Percentiles rank a stretch among this genome's conserved stretches.
Conservation (phyloP, 352 stramenopile genomes). For the Pythium rishiriense region DNA sequence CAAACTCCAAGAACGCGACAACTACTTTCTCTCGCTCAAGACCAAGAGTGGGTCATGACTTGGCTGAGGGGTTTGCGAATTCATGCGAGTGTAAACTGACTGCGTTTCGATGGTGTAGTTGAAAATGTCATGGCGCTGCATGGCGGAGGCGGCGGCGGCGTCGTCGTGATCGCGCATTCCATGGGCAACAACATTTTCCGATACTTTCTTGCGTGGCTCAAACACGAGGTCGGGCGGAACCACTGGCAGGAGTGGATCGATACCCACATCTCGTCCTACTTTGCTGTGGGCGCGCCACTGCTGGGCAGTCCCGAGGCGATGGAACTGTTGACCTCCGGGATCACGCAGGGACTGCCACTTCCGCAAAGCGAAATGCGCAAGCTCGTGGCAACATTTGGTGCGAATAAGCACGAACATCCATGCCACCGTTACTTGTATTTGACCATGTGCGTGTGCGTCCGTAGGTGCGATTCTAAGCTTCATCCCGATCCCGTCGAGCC, state of each 20-base stretch:
- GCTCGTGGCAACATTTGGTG: slow-evolving; percentile 74
- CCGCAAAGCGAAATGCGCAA: slow-evolving; percentile 66
- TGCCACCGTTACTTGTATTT: background rate
- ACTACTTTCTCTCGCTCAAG: slow-evolving; percentile 74
- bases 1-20: slow-evolving; percentile 69
- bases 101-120: slow-evolving; percentile 33
- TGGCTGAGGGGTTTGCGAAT: too few relatives aligned
- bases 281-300: slow-evolving; percentile 68
- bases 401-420: background rate
- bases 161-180: slow-evolving; percentile 81
- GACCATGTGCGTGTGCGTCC: background rate
- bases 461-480: slow-evolving; percentile 72
- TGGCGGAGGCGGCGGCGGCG: slow-evolving; percentile 29
- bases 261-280: slow-evolving; percentile 72
- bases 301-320: slow-evolving; percentile 71
- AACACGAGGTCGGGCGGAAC: slow-evolving; percentile 68
- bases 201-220: slow-evolving; percentile 84
- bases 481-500: slow-evolving; percentile 58
- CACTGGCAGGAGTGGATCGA: slow-evolving; percentile 80
- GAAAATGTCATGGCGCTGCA: slow-evolving; percentile 60
- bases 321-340: slow-evolving; percentile 62
- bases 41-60: slow-evolving; percentile 51
- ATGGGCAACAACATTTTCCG: slow-evolving; percentile 81
- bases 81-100: too few relatives aligned
- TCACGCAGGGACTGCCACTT: slow-evolving; percentile 69